phyloP scores from a whole-genome alignment of 148 eudicot species.

The Cornus suecica region DNA sequence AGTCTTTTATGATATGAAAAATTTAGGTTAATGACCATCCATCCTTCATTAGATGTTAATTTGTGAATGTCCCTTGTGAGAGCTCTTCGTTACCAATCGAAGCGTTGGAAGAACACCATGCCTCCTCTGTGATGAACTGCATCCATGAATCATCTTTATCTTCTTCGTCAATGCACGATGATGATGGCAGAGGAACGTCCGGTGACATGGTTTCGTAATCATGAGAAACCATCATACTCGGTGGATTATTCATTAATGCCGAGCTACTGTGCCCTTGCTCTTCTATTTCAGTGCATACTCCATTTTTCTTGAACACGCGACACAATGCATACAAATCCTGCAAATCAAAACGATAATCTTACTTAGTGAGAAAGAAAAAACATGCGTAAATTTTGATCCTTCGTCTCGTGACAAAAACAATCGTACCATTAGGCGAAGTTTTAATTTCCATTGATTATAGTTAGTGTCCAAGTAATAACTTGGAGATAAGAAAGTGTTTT shows the following conservation, averaged over 20 bases:
- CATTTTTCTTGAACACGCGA: slow-evolving; percentile 75
- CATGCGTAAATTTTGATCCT: no score
- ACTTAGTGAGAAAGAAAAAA: no score
- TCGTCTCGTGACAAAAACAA: no score
- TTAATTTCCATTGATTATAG: no score
- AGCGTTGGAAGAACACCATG: slow-evolving; percentile 46
- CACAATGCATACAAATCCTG: slow-evolving; percentile 76
- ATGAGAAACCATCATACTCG: slow-evolving; percentile 3
- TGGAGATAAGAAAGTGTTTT: no score
- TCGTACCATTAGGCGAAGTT: no score
- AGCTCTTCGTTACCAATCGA: slow-evolving; percentile 18
- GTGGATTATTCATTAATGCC: slow-evolving; percentile 22
- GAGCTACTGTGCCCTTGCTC: slow-evolving; percentile 40
- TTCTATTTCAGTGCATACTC: slow-evolving; percentile 42
- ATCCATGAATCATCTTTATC: slow-evolving; percentile 82
- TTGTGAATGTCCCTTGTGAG: slow-evolving; percentile 19
- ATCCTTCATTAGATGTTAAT: background rate
- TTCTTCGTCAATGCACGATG: slow-evolving; percentile 40
- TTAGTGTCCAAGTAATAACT: no score
- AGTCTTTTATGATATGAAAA: background rate
- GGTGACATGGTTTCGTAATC: slow-evolving; percentile 47
- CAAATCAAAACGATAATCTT: background rate
- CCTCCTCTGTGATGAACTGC: slow-evolving; percentile 75
- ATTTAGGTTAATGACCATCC: background rate
- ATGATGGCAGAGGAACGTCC: slow-evolving; percentile 41